Evolutionary conservation across 2,329 filamentous ascomycete genomes (phyloP), one percentile per base, ranked within the genome.

Genomic region (Aspergillus fructus): DNA sequence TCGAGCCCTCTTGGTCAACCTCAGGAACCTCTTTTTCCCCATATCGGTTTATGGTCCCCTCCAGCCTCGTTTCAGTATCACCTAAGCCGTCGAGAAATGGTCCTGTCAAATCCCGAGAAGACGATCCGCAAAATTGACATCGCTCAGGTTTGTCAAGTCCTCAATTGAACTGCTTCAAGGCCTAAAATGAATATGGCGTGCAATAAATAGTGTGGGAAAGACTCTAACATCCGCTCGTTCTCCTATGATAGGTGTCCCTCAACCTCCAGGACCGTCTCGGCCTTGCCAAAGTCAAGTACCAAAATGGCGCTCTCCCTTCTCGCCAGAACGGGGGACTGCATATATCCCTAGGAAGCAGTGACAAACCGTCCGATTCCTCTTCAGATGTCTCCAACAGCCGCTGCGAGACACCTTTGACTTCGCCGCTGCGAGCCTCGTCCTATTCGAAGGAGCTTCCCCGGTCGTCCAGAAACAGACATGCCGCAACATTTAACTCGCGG

Each of bases 201-300:
- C 15, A 45, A 23, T 4, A 43, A 23, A 15, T 21, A 30, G 21
- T 34, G 6, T 37, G 15, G 27, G 52, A 63, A n/a, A 50, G 27
- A 42, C 13, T n/a, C 39, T 70, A 59, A 72, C 60, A 39, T 40
- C 30, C 40, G n/a, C 33, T 62, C 66, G 54, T n/a, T 37, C 34
- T 39, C 30, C 19, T 34, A 5, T 24, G 68, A 55, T 72, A 97
- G 94, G 96, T 99, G 80, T 94, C 93, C 67, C 85, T 93, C 73
- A 90, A 89, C 70, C 82, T 99, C 55, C 92, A 97, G 78, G 92
- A 96, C 79, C 91, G 93, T 62, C 86, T 99, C 59, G 93, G 94
- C 58, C 86, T 97, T 63, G 94, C 94, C 72, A 94, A 96, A 76
- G 94, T 97, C 84, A 97, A 97, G 79, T 92, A 94, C 65, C 92